Percentiles rank a stretch among this genome's conserved stretches.
These are phyloP conservation scores for Aspergillus viridinutans DNA, from an alignment of 2,329 filamentous ascomycete species.

Conservation along the genomic window DNA sequence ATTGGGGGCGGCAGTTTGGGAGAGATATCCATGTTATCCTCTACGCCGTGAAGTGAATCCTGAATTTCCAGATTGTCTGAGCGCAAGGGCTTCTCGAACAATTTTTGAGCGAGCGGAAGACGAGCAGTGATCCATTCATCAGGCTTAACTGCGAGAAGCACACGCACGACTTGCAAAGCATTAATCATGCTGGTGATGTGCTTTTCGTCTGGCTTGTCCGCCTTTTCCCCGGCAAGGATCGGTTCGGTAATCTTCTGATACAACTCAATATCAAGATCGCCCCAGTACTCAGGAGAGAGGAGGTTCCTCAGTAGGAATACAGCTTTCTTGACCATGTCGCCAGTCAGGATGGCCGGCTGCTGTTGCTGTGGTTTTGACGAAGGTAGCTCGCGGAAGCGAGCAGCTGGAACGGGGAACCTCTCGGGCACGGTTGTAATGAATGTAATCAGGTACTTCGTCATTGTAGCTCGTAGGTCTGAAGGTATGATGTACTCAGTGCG, in stretches of 20 bases:
- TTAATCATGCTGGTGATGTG: conserved; percentile 88
- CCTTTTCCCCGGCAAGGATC: conserved; percentile 77
- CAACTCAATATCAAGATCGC: conserved; percentile 83
- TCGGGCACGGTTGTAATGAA: conserved; percentile 91
- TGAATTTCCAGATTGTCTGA: conserved; percentile 90
- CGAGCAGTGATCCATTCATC: conserved; percentile 87
- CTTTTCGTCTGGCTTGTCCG: conserved; percentile 76
- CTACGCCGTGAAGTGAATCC: conserved; percentile 76
- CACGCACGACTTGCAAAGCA: conserved; percentile 83
- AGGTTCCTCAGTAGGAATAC: conserved; percentile 78
- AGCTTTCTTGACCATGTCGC: conserved; percentile 81
- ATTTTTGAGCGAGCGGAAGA: conserved; percentile 72
- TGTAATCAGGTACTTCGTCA: conserved; percentile 92
- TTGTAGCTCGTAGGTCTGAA: conserved; percentile 63
- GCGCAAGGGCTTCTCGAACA: conserved; percentile 83
- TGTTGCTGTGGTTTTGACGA: conserved; percentile 41
- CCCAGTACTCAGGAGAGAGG: conserved; percentile 84
- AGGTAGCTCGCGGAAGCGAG: conserved; percentile 57
- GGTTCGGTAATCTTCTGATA: conserved; percentile 87
- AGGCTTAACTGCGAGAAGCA: conserved; percentile 80
- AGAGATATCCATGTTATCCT: conserved; percentile 65
- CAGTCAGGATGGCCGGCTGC: conserved; percentile 48
- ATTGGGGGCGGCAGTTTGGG: conserved; percentile 71
- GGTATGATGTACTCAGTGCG: conserved; percentile 66
- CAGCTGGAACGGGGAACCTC: conserved; percentile 71